These are phyloP conservation scores for Aspergillus sclerotiicarbonarius DNA, from an alignment of 495 filamentous ascomycete species.

Conservation along the genomic window DNA sequence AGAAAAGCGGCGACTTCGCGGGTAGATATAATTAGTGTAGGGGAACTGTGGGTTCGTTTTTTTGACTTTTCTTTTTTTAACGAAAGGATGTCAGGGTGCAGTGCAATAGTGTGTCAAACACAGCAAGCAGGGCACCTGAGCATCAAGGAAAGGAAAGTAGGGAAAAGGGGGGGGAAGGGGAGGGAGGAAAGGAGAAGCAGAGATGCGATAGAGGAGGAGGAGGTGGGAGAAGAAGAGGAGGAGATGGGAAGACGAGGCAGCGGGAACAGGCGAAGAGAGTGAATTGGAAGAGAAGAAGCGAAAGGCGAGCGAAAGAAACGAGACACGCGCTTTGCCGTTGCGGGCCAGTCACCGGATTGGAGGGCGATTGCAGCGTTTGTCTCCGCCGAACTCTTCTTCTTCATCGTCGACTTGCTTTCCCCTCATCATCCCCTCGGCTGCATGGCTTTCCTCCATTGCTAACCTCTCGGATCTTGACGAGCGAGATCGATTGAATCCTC, in stretches of 20 bases:
- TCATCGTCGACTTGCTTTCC: slow-evolving; percentile 2
- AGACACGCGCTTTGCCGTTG: background rate
- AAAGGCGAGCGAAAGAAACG: background rate
- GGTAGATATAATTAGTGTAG: slow-evolving; percentile 12
- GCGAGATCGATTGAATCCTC: too few species aligned
- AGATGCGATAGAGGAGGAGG: background rate
- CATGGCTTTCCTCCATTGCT: too few species aligned
- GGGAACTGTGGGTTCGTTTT: slow-evolving; percentile 19
- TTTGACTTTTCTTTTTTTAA: slow-evolving; percentile 23
- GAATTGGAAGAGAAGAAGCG: background rate
- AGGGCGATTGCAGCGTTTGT: background rate
- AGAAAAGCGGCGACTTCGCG: slow-evolving; percentile 12
- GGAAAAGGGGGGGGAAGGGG: slow-evolving; percentile 12
- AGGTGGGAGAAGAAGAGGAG: slow-evolving; percentile 7
- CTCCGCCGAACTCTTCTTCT: background rate
- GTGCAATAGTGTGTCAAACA: slow-evolving; percentile 53
- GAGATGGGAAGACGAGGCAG: slow-evolving; percentile 23
- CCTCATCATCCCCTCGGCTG: too few species aligned
- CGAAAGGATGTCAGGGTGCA: slow-evolving; percentile 41
- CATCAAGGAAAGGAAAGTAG: slow-evolving; percentile 25
- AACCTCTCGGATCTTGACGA: too few species aligned
- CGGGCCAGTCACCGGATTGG: slow-evolving; percentile 13
- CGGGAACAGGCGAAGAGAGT: slow-evolving; percentile 22
- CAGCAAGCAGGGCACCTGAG: slow-evolving; percentile 34
- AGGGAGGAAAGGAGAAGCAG: slow-evolving; percentile 13